phyloP scores from a whole-genome alignment of 345 rosid species.

The Turnera subulata region DNA sequence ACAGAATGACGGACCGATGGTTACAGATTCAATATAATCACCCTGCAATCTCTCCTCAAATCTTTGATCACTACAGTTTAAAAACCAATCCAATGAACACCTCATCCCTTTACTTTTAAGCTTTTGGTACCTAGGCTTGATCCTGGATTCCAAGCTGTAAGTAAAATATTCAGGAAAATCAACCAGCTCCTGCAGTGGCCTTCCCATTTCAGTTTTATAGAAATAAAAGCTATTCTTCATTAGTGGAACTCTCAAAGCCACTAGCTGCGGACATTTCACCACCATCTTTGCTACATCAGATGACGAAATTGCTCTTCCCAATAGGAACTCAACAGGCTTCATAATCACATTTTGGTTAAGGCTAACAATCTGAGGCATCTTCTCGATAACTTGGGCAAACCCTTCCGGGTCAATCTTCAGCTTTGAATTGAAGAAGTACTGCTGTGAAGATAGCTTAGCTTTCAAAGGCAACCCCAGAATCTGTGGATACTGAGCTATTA shows the following conservation, averaged over 20 bases:
- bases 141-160: conserved; percentile 90
- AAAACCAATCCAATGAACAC: conserved; percentile 79
- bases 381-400: conserved; percentile 67
- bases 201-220: conserved; percentile 79
- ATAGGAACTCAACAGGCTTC: conserved; percentile 77
- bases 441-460: conserved; percentile 84
- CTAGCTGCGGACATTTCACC: conserved; percentile 75
- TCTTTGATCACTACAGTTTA: conserved; percentile 90
- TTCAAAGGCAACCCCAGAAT: conserved; percentile 78
- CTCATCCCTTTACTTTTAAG: conserved; percentile 69
- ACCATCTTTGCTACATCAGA: conserved; percentile 72
- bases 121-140: conserved; percentile 77
- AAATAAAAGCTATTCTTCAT: conserved; percentile 86
- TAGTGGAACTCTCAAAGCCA: conserved; percentile 53
- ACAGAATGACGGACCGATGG: conserved; percentile 52
- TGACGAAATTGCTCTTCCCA: conserved; percentile 54
- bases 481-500: conserved; percentile 78
- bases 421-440: conserved; percentile 76
- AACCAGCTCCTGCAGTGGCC: conserved; percentile 73
- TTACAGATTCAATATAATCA: conserved; percentile 67
- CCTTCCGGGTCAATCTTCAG: conserved; percentile 82
- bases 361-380: conserved; percentile 89
- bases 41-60: conserved; percentile 78
- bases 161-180: conserved; percentile 89
- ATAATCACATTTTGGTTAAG: conserved; percentile 72